These are phyloP conservation scores for Irineochytrium annulatum DNA, from an alignment of 192 early-diverging fungal species.

Conservation along the genomic window DNA sequence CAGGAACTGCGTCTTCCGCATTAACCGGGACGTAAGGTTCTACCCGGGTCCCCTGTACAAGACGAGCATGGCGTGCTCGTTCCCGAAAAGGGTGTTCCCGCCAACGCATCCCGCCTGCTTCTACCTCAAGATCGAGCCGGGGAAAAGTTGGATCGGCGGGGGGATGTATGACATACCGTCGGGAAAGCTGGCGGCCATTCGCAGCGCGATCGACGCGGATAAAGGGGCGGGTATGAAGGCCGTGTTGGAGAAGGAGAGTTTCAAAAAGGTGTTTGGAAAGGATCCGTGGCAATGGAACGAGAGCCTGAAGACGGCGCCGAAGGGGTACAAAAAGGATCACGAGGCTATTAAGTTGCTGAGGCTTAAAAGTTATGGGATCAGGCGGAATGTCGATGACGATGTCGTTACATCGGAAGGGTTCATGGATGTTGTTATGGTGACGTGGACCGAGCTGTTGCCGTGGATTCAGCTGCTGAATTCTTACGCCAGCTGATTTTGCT, in stretches of 20 bases:
- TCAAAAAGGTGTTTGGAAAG: slow-evolving; percentile 1
- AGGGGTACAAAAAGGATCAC: slow-evolving; percentile 49
- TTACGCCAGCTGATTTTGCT: too few species aligned
- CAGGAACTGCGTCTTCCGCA: slow-evolving; percentile 12
- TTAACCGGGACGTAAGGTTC: slow-evolving; percentile 59
- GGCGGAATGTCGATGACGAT: slow-evolving; percentile 40
- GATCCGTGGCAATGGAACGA: too few species aligned
- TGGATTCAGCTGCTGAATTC: too few species aligned
- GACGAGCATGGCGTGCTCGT: slow-evolving; percentile 35
- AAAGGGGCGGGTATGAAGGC: slow-evolving; percentile 36
- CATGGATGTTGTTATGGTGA: slow-evolving; percentile 46
- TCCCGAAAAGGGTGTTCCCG: slow-evolving; percentile 38
- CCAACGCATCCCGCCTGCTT: slow-evolving; percentile 35
- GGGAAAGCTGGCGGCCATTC: slow-evolving; percentile 31
- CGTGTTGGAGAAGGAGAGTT: background rate
- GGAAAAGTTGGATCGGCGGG: slow-evolving; percentile 36
- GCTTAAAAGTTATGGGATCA: slow-evolving; percentile 48
- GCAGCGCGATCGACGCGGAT: background rate
- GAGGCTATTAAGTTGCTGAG: slow-evolving; percentile 51
- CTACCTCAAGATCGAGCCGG: slow-evolving; percentile 45
- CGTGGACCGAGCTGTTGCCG: too few species aligned
- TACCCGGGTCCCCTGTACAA: slow-evolving; percentile 56
- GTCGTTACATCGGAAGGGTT: slow-evolving; percentile 51
- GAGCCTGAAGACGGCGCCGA: slow-evolving; percentile 54
- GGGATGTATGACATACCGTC: slow-evolving; percentile 46